A percentile compares a stretch with the other conserved stretches of the same genome.
These are phyloP conservation scores for Fusarium tupiense DNA, from an alignment of 2,329 filamentous ascomycete species.

Conservation along the genomic window DNA sequence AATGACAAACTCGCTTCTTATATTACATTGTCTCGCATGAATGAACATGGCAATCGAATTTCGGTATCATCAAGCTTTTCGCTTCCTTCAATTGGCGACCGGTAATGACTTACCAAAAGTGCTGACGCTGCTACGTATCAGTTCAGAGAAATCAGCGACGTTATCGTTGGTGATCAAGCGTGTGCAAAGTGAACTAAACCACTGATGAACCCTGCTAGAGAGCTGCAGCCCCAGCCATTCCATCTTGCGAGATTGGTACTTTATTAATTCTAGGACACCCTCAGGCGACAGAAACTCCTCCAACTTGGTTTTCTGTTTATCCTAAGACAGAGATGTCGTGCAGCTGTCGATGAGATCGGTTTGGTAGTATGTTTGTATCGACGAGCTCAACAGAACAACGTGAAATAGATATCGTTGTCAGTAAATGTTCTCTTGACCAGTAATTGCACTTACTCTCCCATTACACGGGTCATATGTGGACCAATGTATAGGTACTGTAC, in stretches of 20 bases:
- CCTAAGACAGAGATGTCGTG: background rate
- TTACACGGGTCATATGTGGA: background rate
- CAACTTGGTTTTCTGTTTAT: background rate
- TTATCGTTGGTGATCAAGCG: background rate
- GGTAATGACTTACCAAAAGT: background rate
- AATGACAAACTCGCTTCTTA: slow-evolving; percentile 10
- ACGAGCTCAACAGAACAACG: background rate
- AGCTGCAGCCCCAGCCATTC: background rate
- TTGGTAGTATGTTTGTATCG: background rate
- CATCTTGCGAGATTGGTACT: background rate
- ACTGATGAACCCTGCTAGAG: background rate
- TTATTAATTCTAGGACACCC: background rate
- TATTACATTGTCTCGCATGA: slow-evolving; percentile 20
- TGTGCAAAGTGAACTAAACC: background rate
- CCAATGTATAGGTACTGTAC: slow-evolving; percentile 16
- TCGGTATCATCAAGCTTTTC: slow-evolving; percentile 5
- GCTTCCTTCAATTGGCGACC: background rate
- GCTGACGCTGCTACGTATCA: background rate
- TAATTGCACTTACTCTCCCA: background rate
- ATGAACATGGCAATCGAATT: slow-evolving; percentile 20
- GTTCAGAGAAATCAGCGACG: background rate
- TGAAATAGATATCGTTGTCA: background rate
- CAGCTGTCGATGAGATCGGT: background rate
- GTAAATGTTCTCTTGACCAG: background rate
- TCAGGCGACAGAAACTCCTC: background rate